Conservation (phyloP, 1,139 yeast species). For the Pichia sp. region DNA sequence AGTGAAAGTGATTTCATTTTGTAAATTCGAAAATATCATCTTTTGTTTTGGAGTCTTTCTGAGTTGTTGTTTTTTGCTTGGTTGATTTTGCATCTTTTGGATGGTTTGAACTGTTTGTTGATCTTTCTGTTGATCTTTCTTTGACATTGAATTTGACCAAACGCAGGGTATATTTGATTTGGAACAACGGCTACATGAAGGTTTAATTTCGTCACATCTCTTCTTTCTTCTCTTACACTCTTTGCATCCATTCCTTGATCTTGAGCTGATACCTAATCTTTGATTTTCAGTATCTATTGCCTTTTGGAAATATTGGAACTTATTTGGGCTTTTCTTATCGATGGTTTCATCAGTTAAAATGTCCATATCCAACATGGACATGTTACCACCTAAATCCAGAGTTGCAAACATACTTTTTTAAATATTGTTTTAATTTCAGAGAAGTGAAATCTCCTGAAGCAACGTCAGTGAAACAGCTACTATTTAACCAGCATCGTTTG, state of each 20-base stretch:
- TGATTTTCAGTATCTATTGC: conserved; percentile 11
- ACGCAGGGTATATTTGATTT: conserved; percentile 15
- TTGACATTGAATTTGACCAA: conserved; percentile 11
- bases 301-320: conserved; percentile 7
- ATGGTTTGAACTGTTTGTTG: not conserved
- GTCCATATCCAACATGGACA: conserved; percentile 3
- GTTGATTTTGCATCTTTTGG: not conserved
- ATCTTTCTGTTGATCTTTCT: not conserved
- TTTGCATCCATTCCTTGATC: conserved; percentile 20
- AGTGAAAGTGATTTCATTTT: too few species aligned
- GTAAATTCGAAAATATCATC: too few species aligned
- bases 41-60: too few species aligned
- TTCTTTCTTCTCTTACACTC: conserved; percentile 23
- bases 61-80: not conserved
- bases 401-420: conserved; percentile 7
- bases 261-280: conserved; percentile 11
- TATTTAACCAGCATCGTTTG: too few species aligned
- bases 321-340: not conserved
- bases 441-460: too few species aligned
- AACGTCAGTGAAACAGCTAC: too few species aligned
- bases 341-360: not conserved
- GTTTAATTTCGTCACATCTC: conserved; percentile 24
- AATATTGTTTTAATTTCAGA: too few species aligned
- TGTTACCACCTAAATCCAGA: conserved; percentile 3
- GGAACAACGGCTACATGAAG: conserved; percentile 21